Evolutionary conservation across 1,139 yeast species (phyloP).

Genomic region (Pichia kudriavzevii): DNA sequence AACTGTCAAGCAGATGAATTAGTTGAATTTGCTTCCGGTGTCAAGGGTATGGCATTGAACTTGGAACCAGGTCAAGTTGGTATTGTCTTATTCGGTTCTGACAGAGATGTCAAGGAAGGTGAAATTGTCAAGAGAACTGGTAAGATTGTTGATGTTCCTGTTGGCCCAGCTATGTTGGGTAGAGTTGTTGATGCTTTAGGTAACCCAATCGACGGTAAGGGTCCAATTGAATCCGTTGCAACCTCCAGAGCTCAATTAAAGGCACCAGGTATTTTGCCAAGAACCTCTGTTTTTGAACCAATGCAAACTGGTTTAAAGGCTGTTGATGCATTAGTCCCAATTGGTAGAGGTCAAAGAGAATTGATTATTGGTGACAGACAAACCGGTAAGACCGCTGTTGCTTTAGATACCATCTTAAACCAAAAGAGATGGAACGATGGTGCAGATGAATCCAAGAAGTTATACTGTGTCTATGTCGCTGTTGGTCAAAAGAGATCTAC

Average conservation of each 20-base stretch:
- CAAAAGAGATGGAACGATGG: conserved; percentile 99
- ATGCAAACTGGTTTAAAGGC: conserved; percentile 99
- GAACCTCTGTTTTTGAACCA: conserved; percentile 98
- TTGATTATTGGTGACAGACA: conserved; percentile 99
- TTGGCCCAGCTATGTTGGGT: conserved; percentile 96
- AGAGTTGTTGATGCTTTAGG: conserved; percentile 99
- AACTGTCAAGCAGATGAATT: conserved; percentile 99
- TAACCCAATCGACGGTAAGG: conserved; percentile 99
- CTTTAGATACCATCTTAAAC: conserved; percentile 95
- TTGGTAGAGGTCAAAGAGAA: conserved; percentile 99
- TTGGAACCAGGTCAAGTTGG: conserved; percentile 99
- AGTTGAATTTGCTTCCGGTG: conserved; percentile 99
- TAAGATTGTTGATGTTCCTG: conserved; percentile 98
- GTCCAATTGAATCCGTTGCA: conserved; percentile 85
- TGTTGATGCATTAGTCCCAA: conserved; percentile 97
- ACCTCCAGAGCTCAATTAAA: conserved; percentile 95
- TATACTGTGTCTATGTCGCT: conserved; percentile 99
- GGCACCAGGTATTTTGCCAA: conserved; percentile 99
- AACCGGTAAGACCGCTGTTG: conserved; percentile 99
- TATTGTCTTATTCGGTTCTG: conserved; percentile 99
- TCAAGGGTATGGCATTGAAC: conserved; percentile 99
- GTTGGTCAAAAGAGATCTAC: conserved; percentile 99
- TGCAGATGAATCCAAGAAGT: conserved; percentile 90
- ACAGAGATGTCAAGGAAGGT: conserved; percentile 98
- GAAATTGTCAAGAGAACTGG: conserved; percentile 99